Base-by-base conservation (phyloP, 2,329 filamentous ascomycete genomes). In the Alternaria ventricosa region DNA sequence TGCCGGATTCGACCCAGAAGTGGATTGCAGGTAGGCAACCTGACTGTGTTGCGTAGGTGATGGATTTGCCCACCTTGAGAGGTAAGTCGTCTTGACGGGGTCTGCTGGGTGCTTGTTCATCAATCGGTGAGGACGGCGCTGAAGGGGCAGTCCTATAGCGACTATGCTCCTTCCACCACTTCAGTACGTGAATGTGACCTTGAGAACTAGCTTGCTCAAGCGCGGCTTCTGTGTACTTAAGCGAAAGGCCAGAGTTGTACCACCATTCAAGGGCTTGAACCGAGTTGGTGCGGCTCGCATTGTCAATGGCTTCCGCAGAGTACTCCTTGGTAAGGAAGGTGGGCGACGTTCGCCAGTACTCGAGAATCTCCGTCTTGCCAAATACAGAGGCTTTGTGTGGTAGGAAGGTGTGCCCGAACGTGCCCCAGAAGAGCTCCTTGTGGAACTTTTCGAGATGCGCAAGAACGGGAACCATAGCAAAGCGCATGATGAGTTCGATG, bases 311-410 rank as follows among this genome's bases (percentile, higher is more conserved):
- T 78, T 97, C 93, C 43, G 87, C 84, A 55, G 92, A 91, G 78
- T 97, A 97, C 74, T 96, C 92, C 75, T 95, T 94, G 64, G 92
- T 92, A 3, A 93, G 85, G 67, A 97, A 95, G 12, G 90, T 92
- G 0, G 90, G 89, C 13, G 92, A 94, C 30, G 91, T 91, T 55
- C 90, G 89, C 95, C 95, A 98, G 88, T 94, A 97, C 67, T 96
- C 92, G 9, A 98, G 84, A 30, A 98, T 92, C 63, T 94, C 92
- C 1, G 89, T 89, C 55, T 92, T 90, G 50, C 92, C 93, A 76
- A 96, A 97, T 66, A 94, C 92, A 2, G 93, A 97, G 0, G 94
- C 94, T 76, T 96, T 96, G 69, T 93, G 94, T 0, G 94, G 93
- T 3, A 97, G 86, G 47, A 94, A 90, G 46, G 92, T 92, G 57